Evolutionary conservation across 2,329 filamentous ascomycete genomes (phyloP), one percentile per base, ranked within the genome.

Genomic region (Cladosporium sp.): DNA sequence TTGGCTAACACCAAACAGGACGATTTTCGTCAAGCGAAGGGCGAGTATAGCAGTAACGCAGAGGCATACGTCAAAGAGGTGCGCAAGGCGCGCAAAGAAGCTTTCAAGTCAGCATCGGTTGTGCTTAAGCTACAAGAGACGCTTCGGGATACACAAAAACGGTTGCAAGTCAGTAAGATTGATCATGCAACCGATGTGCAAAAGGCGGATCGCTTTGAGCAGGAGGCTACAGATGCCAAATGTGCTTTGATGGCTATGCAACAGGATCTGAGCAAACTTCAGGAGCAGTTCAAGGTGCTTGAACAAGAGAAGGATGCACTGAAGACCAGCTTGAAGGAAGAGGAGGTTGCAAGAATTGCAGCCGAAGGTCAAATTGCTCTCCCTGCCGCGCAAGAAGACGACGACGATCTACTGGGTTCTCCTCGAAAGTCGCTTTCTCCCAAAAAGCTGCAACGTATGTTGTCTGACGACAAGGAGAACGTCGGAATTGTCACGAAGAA

Each of bases 251-350:
- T 85, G 54, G 79, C 82, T 39, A 71, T 85, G 51, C 82, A 89
- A 62, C 85, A 90, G 67, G 84, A 90, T 69, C 76, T 91, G 2
- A 78, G 85, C 22, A 80, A 85, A 60, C 78, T 87, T 17, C 77
- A 82, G 48, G 84, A 87, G 62, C 81, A 79, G 47, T 77, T 89
- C 64, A 84, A 81, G 69, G 74, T 87, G 32, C 78, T 88, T 15
- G 87, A 91, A 68, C 83, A 88, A 67, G 89, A 92, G 72, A 85
- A 87, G 7, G 88, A 91, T 69, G 84, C 87, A 3, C 82, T 89
- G 67, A 89, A 88, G 74, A 85, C 83, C 2, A 84, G 85, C 51
- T 82, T 88, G 32, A 81, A 88, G 73, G 88, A 88, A 65, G 87
- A 91, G 66, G 87, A 90, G 68, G 81, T 90, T 22, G 82, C 86